These are phyloP conservation scores for Eutrema heterophyllum DNA, from an alignment of 345 rosid genomes.

Conservation along the genomic window DNA sequence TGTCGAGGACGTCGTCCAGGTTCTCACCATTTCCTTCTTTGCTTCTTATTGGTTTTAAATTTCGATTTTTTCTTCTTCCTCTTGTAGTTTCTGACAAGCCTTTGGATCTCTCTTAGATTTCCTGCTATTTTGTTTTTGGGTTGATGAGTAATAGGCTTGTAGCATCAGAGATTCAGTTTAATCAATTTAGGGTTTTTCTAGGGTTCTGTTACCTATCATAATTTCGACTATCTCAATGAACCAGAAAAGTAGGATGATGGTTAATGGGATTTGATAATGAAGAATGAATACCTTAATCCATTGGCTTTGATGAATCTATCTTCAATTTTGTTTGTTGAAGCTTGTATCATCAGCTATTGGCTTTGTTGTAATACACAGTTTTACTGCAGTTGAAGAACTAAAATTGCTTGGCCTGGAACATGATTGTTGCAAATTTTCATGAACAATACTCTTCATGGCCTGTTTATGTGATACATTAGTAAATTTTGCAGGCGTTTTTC, in stretches of 20 bases:
- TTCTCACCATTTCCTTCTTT: constrained; percentile 7
- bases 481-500: constrained; percentile 65
- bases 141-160: background rate
- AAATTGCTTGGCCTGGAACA: background rate
- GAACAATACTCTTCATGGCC: background rate
- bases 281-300: background rate
- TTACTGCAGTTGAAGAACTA: background rate
- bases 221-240: background rate
- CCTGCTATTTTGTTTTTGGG: background rate
- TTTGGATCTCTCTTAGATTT: constrained; percentile 1
- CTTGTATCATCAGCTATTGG: background rate
- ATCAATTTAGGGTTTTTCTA: background rate
- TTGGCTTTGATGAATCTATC: background rate
- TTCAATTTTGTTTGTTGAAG: background rate
- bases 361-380: background rate
- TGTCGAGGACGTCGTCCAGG: constrained; percentile 86
- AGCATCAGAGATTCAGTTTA: background rate
- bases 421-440: background rate
- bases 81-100: background rate
- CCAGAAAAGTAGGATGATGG: background rate
- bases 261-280: background rate
- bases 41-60: background rate
- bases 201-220: constrained; percentile 1
- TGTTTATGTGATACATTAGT: background rate
- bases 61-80: background rate